These are phyloP conservation scores for Colletotrichum spinosum DNA, from an alignment of 2,329 filamentous ascomycete genomes.

Conservation along the genomic window DNA sequence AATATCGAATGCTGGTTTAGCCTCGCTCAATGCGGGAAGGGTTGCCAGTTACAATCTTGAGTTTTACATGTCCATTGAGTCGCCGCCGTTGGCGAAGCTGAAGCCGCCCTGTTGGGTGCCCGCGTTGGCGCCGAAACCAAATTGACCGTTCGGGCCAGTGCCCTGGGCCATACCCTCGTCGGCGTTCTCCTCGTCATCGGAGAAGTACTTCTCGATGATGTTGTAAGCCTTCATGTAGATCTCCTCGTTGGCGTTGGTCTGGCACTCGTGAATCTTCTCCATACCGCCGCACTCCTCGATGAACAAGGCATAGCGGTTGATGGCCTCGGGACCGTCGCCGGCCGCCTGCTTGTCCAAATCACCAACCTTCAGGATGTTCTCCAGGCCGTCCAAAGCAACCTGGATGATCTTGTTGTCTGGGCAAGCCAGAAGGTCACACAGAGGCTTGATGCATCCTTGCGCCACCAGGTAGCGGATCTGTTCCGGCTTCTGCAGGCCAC, in stretches of 20 bases:
- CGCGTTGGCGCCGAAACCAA: constrained; percentile 80
- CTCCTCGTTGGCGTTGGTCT: constrained; percentile 99
- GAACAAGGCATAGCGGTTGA: constrained; percentile 97
- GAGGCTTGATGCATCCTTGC: constrained; percentile 95
- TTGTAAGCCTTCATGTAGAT: constrained; percentile 99
- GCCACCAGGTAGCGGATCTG: constrained; percentile 96
- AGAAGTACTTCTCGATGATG: constrained; percentile 99
- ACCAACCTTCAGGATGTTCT: constrained; percentile 99
- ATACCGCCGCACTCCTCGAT: constrained; percentile 99
- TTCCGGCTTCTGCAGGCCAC: constrained; percentile 97
- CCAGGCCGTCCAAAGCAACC: constrained; percentile 94
- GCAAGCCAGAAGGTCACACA: constrained; percentile 94
- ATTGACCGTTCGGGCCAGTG: constrained; percentile 77
- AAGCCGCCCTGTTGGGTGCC: constrained; percentile 79
- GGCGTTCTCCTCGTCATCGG: constrained; percentile 95
- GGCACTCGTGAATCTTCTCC: constrained; percentile 99
- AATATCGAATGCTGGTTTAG: constrained; percentile 17
- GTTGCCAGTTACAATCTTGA: constrained; percentile 25
- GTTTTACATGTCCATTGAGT: constrained; percentile 74
- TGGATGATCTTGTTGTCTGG: constrained; percentile 99
- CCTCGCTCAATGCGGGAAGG: constrained; percentile 6
- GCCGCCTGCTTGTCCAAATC: constrained; percentile 97
- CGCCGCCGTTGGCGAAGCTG: constrained; percentile 85
- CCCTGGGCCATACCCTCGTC: constrained; percentile 81
- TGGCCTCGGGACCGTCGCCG: constrained; percentile 77